Conservation (phyloP, 2,329 filamentous ascomycete genomes). For the Emmonsia crescens region DNA sequence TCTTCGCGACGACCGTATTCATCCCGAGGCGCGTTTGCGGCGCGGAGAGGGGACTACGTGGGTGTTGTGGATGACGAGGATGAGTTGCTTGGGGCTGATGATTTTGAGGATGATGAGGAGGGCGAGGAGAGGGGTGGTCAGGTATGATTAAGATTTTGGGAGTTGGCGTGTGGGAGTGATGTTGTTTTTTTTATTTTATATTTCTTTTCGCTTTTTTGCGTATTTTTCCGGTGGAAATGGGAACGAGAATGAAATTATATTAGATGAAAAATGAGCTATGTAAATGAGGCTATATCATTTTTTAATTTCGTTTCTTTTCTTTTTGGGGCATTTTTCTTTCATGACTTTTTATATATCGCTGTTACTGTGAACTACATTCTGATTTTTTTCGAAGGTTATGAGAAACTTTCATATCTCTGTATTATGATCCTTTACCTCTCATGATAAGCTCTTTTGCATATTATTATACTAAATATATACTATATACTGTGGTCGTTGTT, state of each 20-base stretch:
- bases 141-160: neutral
- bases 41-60: constrained; percentile 76
- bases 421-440: neutral
- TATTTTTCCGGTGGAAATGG: neutral
- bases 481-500: neutral
- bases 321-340: neutral
- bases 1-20: constrained; percentile 60
- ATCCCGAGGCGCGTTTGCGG: constrained; percentile 77
- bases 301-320: neutral
- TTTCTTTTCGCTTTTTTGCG: neutral
- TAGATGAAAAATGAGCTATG: neutral
- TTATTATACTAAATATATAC: neutral
- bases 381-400: too few relatives aligned
- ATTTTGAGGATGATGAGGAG: constrained; percentile 90
- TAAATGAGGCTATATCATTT: neutral
- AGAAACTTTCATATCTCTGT: neutral
- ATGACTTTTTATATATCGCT: neutral
- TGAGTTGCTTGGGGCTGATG: constrained; percentile 74
- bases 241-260: neutral
- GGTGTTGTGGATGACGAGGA: constrained; percentile 89
- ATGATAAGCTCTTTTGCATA: neutral
- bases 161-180: neutral
- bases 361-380: neutral
- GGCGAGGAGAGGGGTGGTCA: constrained; percentile 29
- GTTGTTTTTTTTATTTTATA: neutral